These are phyloP conservation scores for Talaromyces sp. DNA, from an alignment of 2,329 filamentous ascomycete genomes.

Conservation along the genomic window DNA sequence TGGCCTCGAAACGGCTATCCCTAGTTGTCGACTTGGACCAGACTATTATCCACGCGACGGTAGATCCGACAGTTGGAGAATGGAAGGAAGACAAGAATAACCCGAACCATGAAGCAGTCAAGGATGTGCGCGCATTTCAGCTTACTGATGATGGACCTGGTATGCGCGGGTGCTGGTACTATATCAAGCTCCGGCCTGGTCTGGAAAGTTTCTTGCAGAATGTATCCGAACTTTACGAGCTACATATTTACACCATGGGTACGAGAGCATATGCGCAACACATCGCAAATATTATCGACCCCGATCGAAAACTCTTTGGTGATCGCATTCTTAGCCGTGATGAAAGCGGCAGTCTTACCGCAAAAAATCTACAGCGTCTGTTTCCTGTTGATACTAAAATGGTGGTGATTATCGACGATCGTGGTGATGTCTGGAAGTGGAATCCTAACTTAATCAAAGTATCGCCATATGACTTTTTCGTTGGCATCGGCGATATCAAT, in stretches of 20 bases:
- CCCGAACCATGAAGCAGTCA: constrained; percentile 86
- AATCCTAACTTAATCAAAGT: constrained; percentile 92
- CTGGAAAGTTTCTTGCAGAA: constrained; percentile 74
- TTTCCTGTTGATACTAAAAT: constrained; percentile 98
- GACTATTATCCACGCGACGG: constrained; percentile 96
- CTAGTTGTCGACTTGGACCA: constrained; percentile 96
- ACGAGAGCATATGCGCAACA: constrained; percentile 92
- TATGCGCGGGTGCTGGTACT: constrained; percentile 83
- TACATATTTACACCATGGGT: constrained; percentile 99
- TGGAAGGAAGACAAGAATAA: constrained; percentile 88
- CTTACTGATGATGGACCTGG: constrained; percentile 78
- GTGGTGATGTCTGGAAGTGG: constrained; percentile 95
- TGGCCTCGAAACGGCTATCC: constrained; percentile 78
- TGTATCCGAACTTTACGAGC: constrained; percentile 78
- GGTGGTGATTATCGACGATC: constrained; percentile 98
- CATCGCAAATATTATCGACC: constrained; percentile 90
- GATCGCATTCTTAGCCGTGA: constrained; percentile 94
- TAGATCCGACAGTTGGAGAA: constrained; percentile 92
- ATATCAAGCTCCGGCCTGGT: constrained; percentile 94
- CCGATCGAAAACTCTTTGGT: constrained; percentile 81
- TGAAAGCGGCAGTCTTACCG: constrained; percentile 88
- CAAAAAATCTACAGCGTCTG: constrained; percentile 83
- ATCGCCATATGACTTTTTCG: constrained; percentile 93
- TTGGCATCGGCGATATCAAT: constrained; percentile 97
- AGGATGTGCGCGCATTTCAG: constrained; percentile 84